These are phyloP conservation scores for Vickermania ingenoplastis DNA, from an alignment of 208 protist genomes.

Conservation along the genomic window DNA sequence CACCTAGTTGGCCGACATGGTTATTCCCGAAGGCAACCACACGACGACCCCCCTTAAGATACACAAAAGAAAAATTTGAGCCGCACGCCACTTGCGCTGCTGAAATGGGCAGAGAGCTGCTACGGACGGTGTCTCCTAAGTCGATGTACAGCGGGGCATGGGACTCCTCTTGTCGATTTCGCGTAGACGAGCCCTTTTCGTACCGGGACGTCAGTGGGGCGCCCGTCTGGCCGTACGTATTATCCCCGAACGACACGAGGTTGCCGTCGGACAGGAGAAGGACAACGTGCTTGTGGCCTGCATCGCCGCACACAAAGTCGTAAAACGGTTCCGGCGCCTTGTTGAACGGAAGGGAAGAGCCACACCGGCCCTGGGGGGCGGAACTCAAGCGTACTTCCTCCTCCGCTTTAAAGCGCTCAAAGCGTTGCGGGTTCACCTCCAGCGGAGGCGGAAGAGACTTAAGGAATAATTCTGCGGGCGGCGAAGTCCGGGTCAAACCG, in stretches of 20 bases:
- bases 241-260: conserved; percentile 55
- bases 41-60: conserved; percentile 30
- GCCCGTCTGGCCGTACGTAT: conserved; percentile 45
- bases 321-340: conserved; percentile 25
- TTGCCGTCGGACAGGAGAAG: conserved; percentile 54
- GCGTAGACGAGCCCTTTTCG: neutral
- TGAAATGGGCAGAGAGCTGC: conserved; percentile 1
- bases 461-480: conserved; percentile 60
- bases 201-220: neutral
- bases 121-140: conserved; percentile 27
- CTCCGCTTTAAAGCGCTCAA: conserved; percentile 48
- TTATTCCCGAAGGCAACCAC: conserved; percentile 63
- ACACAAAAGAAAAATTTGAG: conserved; percentile 58
- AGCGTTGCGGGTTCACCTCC: conserved; percentile 43
- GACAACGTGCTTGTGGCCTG: conserved; percentile 52
- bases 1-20: conserved; percentile 61
- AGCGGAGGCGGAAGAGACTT: conserved; percentile 59
- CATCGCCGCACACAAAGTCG: conserved; percentile 16
- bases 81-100: conserved; percentile 28
- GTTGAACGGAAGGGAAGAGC: neutral
- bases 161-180: neutral
- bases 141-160: conserved; percentile 36
- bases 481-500: conserved; percentile 32
- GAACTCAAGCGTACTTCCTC: conserved; percentile 10
- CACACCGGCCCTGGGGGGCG: neutral